Percentiles rank a stretch among this genome's conserved stretches.
These are phyloP conservation scores for Coffea humblotiana DNA, from an alignment of 305 asterid genomes.

Conservation along the genomic window DNA sequence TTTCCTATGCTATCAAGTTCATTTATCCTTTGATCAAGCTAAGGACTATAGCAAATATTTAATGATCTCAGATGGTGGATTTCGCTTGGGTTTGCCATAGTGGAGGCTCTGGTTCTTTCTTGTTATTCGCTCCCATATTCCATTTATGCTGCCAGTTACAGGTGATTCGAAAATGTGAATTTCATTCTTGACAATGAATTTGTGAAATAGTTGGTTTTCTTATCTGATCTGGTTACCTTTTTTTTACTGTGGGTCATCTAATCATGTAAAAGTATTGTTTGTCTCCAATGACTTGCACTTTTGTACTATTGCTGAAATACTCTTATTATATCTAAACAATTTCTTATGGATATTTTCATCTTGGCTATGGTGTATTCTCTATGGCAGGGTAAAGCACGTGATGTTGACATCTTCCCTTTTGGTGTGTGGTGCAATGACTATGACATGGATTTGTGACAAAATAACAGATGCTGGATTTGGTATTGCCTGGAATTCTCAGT, in stretches of 20 bases:
- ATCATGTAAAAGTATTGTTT: no score
- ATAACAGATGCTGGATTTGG: slow-evolving; percentile 96
- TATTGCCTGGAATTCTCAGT: slow-evolving; percentile 28
- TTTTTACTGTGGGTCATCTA: no score
- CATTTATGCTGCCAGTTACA: slow-evolving; percentile 82
- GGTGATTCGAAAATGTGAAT: slow-evolving; percentile 41
- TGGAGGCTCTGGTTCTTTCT: slow-evolving; percentile 77
- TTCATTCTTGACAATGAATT: neutral
- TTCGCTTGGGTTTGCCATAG: slow-evolving; percentile 85
- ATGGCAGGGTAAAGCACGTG: slow-evolving; percentile 84
- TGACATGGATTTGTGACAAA: slow-evolving; percentile 91
- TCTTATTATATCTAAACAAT: neutral
- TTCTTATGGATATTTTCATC: neutral
- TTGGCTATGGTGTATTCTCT: slow-evolving; percentile 4
- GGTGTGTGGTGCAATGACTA: slow-evolving; percentile 97
- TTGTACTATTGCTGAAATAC: neutral
- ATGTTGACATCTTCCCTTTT: slow-evolving; percentile 66
- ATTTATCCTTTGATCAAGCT: slow-evolving; percentile 25
- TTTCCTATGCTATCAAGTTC: slow-evolving; percentile 17
- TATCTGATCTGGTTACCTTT: neutral
- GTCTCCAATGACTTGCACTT: neutral
- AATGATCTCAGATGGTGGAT: slow-evolving; percentile 93
- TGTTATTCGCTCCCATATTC: slow-evolving; percentile 91
- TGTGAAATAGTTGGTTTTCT: neutral
- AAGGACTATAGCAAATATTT: slow-evolving; percentile 26